Conservation (phyloP, 495 filamentous ascomycete genomes). For the Xylaria longipes region DNA sequence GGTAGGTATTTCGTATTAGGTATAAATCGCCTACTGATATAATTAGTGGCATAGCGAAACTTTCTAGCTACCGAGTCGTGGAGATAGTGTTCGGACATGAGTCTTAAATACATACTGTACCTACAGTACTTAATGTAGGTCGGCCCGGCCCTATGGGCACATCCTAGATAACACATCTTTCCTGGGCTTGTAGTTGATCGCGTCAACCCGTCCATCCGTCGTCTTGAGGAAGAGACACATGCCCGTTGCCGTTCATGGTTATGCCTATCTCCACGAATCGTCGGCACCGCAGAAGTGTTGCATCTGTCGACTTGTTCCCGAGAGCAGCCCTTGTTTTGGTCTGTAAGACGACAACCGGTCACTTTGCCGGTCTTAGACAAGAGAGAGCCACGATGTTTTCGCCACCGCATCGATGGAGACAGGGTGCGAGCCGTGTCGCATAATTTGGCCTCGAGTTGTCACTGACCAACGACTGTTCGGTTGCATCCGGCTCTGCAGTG, state of each 20-base stretch:
- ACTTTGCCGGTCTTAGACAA: background rate
- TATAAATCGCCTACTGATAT: too few species aligned
- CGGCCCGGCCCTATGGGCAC: background rate
- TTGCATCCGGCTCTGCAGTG: conserved; percentile 7
- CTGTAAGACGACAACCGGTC: background rate
- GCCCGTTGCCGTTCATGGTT: background rate
- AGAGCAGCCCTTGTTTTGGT: background rate
- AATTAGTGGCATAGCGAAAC: background rate
- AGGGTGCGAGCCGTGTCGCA: conserved; percentile 2
- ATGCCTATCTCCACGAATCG: background rate
- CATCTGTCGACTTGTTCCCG: background rate
- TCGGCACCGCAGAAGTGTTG: background rate
- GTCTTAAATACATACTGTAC: background rate
- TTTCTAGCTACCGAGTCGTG: background rate
- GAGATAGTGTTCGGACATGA: background rate
- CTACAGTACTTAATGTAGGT: too few species aligned
- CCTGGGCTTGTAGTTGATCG: background rate
- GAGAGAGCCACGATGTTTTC: conserved; percentile 4
- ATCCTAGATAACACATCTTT: background rate
- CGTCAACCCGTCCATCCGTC: background rate
- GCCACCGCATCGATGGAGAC: background rate
- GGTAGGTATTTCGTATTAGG: too few species aligned
- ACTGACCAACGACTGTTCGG: background rate
- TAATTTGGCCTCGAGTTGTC: conserved; percentile 8
- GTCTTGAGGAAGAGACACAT: background rate